Evolutionary conservation across 208 protist genomes (phyloP).

Genomic region (Crithidia brevicula): DNA sequence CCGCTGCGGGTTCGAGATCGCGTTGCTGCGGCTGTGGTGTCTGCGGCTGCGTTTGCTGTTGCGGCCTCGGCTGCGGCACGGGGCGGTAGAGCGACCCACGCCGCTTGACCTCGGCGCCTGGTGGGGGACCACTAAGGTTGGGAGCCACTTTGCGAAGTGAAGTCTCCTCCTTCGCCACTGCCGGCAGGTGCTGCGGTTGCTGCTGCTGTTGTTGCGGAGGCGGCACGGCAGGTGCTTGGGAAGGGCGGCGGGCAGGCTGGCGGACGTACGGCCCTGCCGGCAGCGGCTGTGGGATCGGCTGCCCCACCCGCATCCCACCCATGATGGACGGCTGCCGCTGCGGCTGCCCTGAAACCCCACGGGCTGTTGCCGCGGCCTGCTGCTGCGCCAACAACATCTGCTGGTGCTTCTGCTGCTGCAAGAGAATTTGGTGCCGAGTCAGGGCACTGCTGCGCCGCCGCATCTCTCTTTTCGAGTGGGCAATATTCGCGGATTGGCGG

Average conservation of each 20-base stretch:
- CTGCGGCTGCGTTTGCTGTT: background rate
- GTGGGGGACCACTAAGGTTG: background rate
- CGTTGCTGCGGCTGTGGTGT: background rate
- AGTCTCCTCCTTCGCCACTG: too few relatives aligned
- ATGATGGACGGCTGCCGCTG: background rate
- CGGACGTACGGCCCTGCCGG: background rate
- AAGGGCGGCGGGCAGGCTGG: background rate
- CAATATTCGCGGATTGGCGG: conserved; percentile 1
- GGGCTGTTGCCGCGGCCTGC: too few relatives aligned
- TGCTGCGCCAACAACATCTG: background rate
- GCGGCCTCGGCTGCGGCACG: background rate
- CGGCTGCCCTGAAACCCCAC: background rate
- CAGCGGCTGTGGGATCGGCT: background rate
- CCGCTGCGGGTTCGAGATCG: background rate
- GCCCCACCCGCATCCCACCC: background rate
- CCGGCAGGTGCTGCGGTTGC: background rate
- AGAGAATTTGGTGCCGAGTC: background rate
- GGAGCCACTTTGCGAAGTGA: background rate
- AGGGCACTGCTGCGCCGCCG: conserved; percentile 4
- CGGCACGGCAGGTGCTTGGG: background rate
- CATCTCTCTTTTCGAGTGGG: conserved; percentile 11
- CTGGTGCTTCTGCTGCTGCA: conserved; percentile 1
- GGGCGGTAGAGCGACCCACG: background rate
- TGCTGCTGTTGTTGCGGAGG: conserved; percentile 3
- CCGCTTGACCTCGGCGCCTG: background rate